Evolutionary conservation across 1,284 basidiomycete genomes (phyloP), one percentile per base, ranked within the genome.

Genomic region (Neotropicomus parvogracilis): DNA sequence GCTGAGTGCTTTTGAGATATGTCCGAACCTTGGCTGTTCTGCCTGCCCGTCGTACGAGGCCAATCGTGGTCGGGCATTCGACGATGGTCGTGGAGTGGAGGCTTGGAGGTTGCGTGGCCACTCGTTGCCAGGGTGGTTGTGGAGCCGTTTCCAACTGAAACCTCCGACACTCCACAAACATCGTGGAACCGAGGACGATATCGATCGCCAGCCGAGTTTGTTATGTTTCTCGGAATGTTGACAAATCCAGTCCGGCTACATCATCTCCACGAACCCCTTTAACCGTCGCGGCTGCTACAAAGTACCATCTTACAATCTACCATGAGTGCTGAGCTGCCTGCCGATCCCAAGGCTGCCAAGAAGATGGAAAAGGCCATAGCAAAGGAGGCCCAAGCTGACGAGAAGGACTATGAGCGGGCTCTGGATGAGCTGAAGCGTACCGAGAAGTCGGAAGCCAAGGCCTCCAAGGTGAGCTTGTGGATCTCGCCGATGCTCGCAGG

Each of bases 351-450:
- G 43, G 49, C 59, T 10, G 50, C 68, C 39, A 78, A 75, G 61
- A 69, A 74, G 55, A 54, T 75, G 38, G 77, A 80, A 57, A 76
- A 75, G 49, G 62, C 66, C 26, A 61, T 78, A 32, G 57, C 64
- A 6, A 71, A 70, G 47, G 78, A 80, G 53, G 70, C 72, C 12
- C 73, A 71, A 51, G 59, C 65, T 10, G 79, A 80, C 56, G 71
- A 78, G 52, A 68, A 69, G 36, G 67, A 61, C 43, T 59, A 81
- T 50, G 65, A 73, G 45, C 67, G 71, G 41, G 67, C 70, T 36
- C 51, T 77, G 54, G 76, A 75, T 56, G 74, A 77, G 52, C 65
- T 82, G 44, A 63, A 68, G 45, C 62, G 59, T 37, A 66, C 69
- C n/a, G 75, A 79, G 55, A 77, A 77, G 59, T 61, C 67, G 3